Evolutionary conservation across 345 rosid genomes (phyloP), one percentile per base, ranked within the genome.

Genomic region (Linum trigynum): DNA sequence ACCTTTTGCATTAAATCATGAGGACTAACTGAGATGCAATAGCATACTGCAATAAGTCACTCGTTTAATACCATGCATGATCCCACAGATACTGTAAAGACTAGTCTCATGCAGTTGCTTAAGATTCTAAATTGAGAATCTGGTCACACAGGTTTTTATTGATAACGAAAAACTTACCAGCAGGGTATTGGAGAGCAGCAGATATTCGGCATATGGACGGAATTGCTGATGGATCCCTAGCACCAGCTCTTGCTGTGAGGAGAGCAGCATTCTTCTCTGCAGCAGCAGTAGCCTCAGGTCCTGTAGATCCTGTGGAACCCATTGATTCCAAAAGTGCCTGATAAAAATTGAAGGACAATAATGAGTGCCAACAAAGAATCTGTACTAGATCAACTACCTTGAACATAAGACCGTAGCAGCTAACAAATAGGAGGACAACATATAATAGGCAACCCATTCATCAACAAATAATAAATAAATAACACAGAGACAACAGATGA

Each of bases 211-310:
- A 95, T 75, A 95, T 84, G 61, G 99, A 95, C 64, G 97, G 99
- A 74, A 95, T 81, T 55, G 97, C 97, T 58, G 99, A 95, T 67
- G 99, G 97, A 82, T 91, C 99, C 75, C 95, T 81, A 67, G 96
- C 87, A 76, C 99, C 99, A 71, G 97, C 99, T 83, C 97, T 87
- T 71, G 97, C 95, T 37, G 96, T 95, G 83, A 88, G 73, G 68
- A 95, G 51, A 74, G 94, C 85, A 78, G 97, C 97, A 82, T 78
- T 95, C 79, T 83, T 95, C 78, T 95, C 99, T 6, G 96, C 95
- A 2, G 83, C 83, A 65, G 91, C 88, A 81, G 85, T 75, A 71
- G 94, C 90, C 78, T 95, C 95, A 70, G 88, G 84, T 75, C 97
- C 97, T 0, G 91, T 84, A 43, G 95, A 87, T 73, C 95, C 99